These are phyloP conservation scores for Gypsophila paniculata DNA, from an alignment of 179 eudicot species.

Conservation along the genomic window DNA sequence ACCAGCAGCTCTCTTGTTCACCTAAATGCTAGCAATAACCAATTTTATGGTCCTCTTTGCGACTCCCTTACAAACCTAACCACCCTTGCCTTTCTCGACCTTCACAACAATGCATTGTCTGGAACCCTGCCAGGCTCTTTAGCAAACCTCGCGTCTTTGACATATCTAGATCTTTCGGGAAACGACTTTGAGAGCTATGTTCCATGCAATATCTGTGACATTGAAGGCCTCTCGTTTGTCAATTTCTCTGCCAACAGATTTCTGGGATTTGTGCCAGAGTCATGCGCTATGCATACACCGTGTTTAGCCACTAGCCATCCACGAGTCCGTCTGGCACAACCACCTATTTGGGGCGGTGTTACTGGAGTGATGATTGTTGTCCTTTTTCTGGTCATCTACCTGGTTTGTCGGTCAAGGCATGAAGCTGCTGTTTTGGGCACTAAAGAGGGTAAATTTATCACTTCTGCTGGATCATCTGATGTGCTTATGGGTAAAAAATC, in stretches of 20 bases:
- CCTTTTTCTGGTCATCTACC: constrained; percentile 34
- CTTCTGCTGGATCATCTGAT: constrained; percentile 38
- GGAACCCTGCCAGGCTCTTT: constrained; percentile 60
- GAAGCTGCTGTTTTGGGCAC: constrained; percentile 31
- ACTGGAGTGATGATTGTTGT: constrained; percentile 38
- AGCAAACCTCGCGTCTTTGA: constrained; percentile 59
- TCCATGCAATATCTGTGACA: constrained; percentile 59
- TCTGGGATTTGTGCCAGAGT: constrained; percentile 44
- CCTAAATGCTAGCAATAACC: constrained; percentile 76
- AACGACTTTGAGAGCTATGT: constrained; percentile 52
- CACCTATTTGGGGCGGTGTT: constrained; percentile 45
- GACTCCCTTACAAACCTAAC: constrained; percentile 59
- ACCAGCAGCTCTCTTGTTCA: constrained; percentile 45
- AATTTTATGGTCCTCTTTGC: constrained; percentile 50
- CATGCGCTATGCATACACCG: constrained; percentile 39
- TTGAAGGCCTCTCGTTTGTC: constrained; percentile 50
- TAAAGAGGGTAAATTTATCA: constrained; percentile 39
- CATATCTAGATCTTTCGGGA: constrained; percentile 71
- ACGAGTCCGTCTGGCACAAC: constrained; percentile 25
- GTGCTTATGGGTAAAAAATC: constrained; percentile 52
- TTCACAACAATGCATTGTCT: constrained; percentile 63
- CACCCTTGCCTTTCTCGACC: constrained; percentile 64
- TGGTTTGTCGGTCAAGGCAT: constrained; percentile 38
- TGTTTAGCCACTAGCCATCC: constrained; percentile 37
- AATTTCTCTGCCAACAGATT: constrained; percentile 65